Percentiles rank a stretch among this genome's conserved stretches.
These are phyloP conservation scores for Hortiboletus campestris DNA, from an alignment of 768 basidiomycete genomes.

Conservation along the genomic window DNA sequence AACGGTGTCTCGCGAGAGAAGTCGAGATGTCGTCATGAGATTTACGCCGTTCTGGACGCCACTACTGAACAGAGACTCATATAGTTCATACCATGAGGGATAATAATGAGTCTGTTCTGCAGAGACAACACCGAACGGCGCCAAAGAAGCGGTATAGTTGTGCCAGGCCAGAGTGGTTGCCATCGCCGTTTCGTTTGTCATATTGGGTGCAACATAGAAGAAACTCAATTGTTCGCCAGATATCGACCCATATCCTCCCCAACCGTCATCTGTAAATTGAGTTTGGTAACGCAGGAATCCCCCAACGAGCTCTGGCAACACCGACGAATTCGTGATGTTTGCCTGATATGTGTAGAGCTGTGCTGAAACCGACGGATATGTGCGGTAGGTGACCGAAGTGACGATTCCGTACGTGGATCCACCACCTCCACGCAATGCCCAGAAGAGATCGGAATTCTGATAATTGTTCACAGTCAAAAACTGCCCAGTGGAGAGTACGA, in stretches of 20 bases:
- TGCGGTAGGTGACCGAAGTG: constrained; percentile 46
- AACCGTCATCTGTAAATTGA: constrained; percentile 40
- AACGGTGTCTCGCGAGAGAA: constrained; percentile 11
- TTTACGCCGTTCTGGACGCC: not conserved
- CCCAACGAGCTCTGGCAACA: constrained; percentile 31
- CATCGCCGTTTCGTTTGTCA: constrained; percentile 35
- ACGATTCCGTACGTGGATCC: constrained; percentile 50
- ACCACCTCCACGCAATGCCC: constrained; percentile 54
- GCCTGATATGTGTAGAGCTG: constrained; percentile 28
- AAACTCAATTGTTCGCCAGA: constrained; percentile 4
- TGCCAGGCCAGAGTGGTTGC: constrained; percentile 36
- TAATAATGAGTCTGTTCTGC: not conserved
- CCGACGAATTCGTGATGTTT: constrained; percentile 32
- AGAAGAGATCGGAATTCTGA: constrained; percentile 49
- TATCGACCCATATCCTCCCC: constrained; percentile 38
- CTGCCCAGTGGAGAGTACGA: constrained; percentile 44
- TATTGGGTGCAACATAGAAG: constrained; percentile 35
- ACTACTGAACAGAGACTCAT: not conserved
- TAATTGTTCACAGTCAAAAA: constrained; percentile 39
- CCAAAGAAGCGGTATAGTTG: constrained; percentile 18
- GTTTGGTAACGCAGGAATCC: constrained; percentile 37
- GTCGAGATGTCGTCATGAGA: constrained; percentile 1
- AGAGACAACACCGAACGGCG: constrained; percentile 3
- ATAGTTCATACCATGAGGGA: constrained; percentile 11
- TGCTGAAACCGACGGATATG: constrained; percentile 39